Base-by-base conservation (phyloP, 768 basidiomycete species). In the Lanmaoa rubissima region DNA sequence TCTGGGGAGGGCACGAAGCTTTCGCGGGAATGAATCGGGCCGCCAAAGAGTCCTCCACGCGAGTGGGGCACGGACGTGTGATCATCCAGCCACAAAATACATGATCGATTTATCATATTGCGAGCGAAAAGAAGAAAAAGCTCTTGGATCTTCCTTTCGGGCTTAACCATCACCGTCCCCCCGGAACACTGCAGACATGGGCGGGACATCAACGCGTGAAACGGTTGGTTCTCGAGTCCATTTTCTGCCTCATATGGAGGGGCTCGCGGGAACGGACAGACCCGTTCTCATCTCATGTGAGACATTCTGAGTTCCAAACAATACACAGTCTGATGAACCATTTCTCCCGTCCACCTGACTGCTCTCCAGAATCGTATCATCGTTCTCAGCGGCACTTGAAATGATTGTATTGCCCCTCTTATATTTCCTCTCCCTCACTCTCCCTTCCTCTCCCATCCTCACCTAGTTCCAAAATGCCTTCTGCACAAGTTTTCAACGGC, bases 391-490 rank as follows among this genome's bases (percentile, higher is more conserved):
- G 61, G 65, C 28, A 60, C 54, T 61, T 72, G 62, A 68, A 69
- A 68, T 32, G 53, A 39, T 19, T 50, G 21, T 24, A 40, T 45
- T 12, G 34, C 2, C n/a, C 50, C 49, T 55, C 61, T 58, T 65
- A 57, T 61, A 62, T 41, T 16, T n/a, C 39, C 17, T 35, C 48
- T 14, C 34, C 47, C 5, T 26, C 16, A 24, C 19, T 46, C 32
- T 51, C 35, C 11, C 36, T 44, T 34, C 41, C 46, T 49, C 47
- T 17, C 47, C 31, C 59, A 40, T 38, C 61, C 26, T 52, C 59
- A 8, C 39, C 42, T 21, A 28, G 38, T n/a, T 31, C 28, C 11
- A 57, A 43, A n/a, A 91, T 91, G 89, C 82, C 89, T 62, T 82
- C 88, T 60, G 61, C 80, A 55, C 80, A 85, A 70, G 82, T 87